A percentile compares a stretch with the other conserved stretches of the same genome.
Conservation (phyloP, 305 asterid species). For the Euphrasia arctica region DNA sequence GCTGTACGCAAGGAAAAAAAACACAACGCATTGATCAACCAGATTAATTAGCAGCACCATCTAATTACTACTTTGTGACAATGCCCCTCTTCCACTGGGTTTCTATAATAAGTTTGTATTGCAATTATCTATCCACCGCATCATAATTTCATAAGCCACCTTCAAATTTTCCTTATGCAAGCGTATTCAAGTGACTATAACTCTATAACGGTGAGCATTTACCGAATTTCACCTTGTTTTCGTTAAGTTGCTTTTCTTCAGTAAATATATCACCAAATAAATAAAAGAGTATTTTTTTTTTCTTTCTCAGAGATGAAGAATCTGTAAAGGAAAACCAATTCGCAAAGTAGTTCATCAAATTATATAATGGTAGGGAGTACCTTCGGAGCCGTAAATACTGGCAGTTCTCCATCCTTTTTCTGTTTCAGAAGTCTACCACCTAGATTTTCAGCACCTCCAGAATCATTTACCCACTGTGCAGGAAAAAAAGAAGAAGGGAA, state of each 20-base stretch:
- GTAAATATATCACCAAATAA: no score
- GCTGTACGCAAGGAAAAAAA: constrained; percentile 40
- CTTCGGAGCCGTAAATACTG: constrained; percentile 73
- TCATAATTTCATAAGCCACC: neutral
- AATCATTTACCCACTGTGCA: constrained; percentile 68
- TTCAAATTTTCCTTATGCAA: no score
- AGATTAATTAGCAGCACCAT: constrained; percentile 5
- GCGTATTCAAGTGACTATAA: no score
- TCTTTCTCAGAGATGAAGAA: no score
- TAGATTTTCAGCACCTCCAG: constrained; percentile 74
- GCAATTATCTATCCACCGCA: neutral
- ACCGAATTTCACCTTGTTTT: no score
- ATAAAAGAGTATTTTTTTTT: no score
- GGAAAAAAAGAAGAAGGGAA: neutral
- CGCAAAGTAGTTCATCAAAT: no score
- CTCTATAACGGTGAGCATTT: no score
- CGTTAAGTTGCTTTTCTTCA: no score
- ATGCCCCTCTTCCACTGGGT: neutral
- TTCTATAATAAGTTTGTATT: neutral
- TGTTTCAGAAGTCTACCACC: constrained; percentile 63
- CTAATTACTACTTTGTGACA: neutral
- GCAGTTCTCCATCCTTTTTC: constrained; percentile 71
- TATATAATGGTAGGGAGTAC: constrained; percentile 30
- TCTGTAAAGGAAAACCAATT: no score
- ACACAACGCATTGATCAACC: neutral